These are phyloP conservation scores for Ceratocystis albifundus DNA, from an alignment of 2,329 filamentous ascomycete genomes.

Conservation along the genomic window DNA sequence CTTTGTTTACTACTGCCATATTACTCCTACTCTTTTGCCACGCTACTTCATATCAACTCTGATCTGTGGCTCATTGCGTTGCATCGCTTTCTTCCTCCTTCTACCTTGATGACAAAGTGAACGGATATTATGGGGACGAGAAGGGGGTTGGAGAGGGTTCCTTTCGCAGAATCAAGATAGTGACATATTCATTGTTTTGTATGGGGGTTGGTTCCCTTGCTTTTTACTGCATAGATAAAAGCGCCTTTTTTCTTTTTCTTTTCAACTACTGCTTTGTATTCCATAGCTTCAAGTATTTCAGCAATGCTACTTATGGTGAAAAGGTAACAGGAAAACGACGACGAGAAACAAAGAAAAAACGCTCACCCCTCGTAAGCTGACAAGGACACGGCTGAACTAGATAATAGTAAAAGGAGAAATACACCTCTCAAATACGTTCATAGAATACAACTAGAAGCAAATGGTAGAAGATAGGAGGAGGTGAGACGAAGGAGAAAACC, in stretches of 20 bases:
- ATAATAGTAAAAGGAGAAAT: neutral
- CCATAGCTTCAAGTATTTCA: too few relatives aligned
- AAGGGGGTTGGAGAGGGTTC: neutral
- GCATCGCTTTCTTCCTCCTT: neutral
- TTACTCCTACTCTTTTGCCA: conserved; percentile 4
- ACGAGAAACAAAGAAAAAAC: neutral
- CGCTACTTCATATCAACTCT: neutral
- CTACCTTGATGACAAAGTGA: neutral
- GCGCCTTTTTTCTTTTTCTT: too few relatives aligned
- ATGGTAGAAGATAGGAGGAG: neutral
- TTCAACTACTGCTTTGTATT: too few relatives aligned
- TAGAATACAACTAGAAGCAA: neutral
- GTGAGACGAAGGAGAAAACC: neutral
- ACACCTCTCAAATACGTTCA: neutral
- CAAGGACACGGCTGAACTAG: neutral
- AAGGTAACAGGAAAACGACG: neutral
- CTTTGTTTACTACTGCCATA: conserved; percentile 3
- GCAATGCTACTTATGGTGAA: too few relatives aligned
- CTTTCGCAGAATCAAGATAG: neutral
- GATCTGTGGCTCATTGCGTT: neutral
- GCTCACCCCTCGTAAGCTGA: neutral
- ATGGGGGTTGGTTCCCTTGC: too few relatives aligned
- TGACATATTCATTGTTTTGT: too few relatives aligned
- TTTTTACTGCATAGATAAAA: too few relatives aligned
- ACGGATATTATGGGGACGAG: neutral